Conservation (phyloP, 176 grass and related monocot species). For the Neostapfia colusana region DNA sequence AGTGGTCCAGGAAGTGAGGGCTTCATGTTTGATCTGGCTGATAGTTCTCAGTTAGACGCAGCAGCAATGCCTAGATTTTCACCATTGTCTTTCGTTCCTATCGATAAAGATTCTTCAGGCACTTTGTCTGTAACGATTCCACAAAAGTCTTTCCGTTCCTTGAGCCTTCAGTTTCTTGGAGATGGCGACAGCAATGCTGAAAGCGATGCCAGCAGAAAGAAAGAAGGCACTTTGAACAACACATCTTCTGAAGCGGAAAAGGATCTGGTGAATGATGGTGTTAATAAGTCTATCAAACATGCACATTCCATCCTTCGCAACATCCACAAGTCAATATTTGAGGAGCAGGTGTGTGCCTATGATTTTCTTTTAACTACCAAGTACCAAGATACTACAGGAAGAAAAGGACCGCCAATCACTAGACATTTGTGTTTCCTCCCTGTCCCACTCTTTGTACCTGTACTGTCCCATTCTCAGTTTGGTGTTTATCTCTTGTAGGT, state of each 20-base stretch:
- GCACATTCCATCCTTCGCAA: conserved; percentile 72
- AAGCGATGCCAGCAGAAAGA: conserved; percentile 39
- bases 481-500: conserved; percentile 46
- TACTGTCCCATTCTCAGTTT: conserved; percentile 21
- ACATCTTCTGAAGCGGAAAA: conserved; percentile 35
- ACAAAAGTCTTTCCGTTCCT: conserved; percentile 57
- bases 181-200: conserved; percentile 35
- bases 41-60: conserved; percentile 56
- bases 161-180: conserved; percentile 70
- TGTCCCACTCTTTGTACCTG: conserved; percentile 20
- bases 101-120: conserved; percentile 65
- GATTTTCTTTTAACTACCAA: conserved; percentile 22
- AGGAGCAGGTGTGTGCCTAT: conserved; percentile 61
- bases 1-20: conserved; percentile 52
- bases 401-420: background rate
- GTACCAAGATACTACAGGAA: conserved; percentile 5
- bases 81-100: conserved; percentile 52
- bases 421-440: background rate
- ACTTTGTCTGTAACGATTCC: conserved; percentile 73
- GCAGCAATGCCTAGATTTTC: conserved; percentile 43
- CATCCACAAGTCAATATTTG: conserved; percentile 81
- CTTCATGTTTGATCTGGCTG: conserved; percentile 80
- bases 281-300: conserved; percentile 56
- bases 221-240: conserved; percentile 42
- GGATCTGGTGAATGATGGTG: conserved; percentile 53